Evolutionary conservation across 2,329 filamentous ascomycete species (phyloP).

Genomic region (Pseudogymnoascus sp.): DNA sequence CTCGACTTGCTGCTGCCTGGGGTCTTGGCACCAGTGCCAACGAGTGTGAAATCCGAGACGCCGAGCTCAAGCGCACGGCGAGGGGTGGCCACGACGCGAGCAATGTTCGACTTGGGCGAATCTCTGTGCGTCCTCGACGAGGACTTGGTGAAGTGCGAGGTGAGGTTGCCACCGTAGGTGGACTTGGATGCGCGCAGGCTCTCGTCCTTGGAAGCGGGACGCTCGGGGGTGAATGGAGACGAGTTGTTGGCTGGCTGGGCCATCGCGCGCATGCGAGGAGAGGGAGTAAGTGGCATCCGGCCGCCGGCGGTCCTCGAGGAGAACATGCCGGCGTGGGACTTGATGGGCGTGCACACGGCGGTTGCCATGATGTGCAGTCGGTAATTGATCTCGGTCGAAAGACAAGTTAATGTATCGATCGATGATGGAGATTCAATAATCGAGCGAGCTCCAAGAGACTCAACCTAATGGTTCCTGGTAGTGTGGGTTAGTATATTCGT

Average conservation of each 20-base stretch:
- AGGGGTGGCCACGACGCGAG: slow-evolving; percentile 60
- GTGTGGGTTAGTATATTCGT: slow-evolving; percentile 40
- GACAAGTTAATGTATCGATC: slow-evolving; percentile 44
- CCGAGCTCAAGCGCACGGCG: slow-evolving; percentile 79
- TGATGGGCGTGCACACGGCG: slow-evolving; percentile 81
- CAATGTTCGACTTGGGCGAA: slow-evolving; percentile 96
- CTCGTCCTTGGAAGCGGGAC: slow-evolving; percentile 47
- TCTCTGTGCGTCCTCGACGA: slow-evolving; percentile 65
- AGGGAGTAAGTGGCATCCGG: slow-evolving; percentile 89
- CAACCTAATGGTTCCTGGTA: slow-evolving; percentile 52
- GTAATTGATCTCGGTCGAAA: slow-evolving; percentile 37
- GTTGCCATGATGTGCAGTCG: slow-evolving; percentile 66
- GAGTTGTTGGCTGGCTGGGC: slow-evolving; percentile 48
- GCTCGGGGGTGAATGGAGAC: slow-evolving; percentile 73
- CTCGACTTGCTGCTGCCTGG: slow-evolving; percentile 50
- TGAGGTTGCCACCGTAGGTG: slow-evolving; percentile 72
- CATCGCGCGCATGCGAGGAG: slow-evolving; percentile 60
- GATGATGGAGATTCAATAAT: slow-evolving; percentile 24
- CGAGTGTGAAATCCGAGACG: slow-evolving; percentile 86
- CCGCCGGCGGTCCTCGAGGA: slow-evolving; percentile 87
- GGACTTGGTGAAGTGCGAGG: slow-evolving; percentile 69
- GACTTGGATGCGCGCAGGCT: slow-evolving; percentile 55
- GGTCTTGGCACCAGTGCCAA: slow-evolving; percentile 68
- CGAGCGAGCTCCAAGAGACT: slow-evolving; percentile 52
- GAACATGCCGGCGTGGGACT: slow-evolving; percentile 91